These are phyloP conservation scores for Jackrogersella minutella DNA, from an alignment of 495 filamentous ascomycete genomes.

Conservation along the genomic window DNA sequence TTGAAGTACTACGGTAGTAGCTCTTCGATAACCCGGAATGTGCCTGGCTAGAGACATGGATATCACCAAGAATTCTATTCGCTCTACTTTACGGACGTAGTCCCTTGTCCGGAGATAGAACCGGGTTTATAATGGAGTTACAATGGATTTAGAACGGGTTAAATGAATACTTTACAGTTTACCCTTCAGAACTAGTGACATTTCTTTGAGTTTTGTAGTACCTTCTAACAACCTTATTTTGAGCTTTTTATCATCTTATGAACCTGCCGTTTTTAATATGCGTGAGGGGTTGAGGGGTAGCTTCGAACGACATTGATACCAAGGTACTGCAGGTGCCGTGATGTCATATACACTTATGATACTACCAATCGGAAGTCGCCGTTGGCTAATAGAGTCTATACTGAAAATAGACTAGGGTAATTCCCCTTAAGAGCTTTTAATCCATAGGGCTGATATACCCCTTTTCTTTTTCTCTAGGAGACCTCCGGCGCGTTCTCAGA, in stretches of 20 bases:
- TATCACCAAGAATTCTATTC: not conserved
- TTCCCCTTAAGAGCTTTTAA: not conserved
- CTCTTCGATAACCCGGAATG: slow-evolving; percentile 38
- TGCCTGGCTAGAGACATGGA: slow-evolving; percentile 31
- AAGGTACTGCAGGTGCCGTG: slow-evolving; percentile 1
- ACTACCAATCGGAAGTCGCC: slow-evolving; percentile 16
- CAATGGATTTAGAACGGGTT: not conserved
- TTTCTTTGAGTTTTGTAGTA: not conserved
- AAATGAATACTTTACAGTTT: not conserved
- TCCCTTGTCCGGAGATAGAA: not conserved
- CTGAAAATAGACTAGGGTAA: not conserved
- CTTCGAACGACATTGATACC: not conserved
- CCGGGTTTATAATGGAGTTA: not conserved
- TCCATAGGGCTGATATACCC: slow-evolving; percentile 34
- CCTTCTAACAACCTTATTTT: not conserved
- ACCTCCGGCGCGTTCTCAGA: too few relatives aligned
- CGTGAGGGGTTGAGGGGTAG: slow-evolving; percentile 34
- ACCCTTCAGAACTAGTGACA: too few relatives aligned
- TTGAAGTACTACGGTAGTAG: slow-evolving; percentile 26
- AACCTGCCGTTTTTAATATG: slow-evolving; percentile 8
- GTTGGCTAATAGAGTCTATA: not conserved
- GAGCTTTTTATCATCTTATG: slow-evolving; percentile 8
- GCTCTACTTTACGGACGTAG: not conserved
- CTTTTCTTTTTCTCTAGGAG: slow-evolving; percentile 9
- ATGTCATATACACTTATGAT: slow-evolving; percentile 21